These are phyloP conservation scores for Calonectria pseudoturangicola DNA, from an alignment of 2,329 filamentous ascomycete species.

Conservation along the genomic window DNA sequence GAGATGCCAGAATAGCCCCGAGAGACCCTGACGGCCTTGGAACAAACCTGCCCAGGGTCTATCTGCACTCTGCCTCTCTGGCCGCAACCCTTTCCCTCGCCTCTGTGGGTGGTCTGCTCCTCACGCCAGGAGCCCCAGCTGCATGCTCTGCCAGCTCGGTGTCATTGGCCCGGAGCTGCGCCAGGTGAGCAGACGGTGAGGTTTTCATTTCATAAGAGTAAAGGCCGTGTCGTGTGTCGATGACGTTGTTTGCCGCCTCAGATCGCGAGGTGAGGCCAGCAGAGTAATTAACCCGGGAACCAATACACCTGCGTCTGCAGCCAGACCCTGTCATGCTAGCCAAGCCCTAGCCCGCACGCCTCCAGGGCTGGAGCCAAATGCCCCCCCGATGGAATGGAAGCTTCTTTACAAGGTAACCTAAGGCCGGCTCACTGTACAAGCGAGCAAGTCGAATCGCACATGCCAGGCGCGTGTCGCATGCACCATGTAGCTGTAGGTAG, in stretches of 20 bases:
- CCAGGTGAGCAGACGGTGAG: constrained; percentile 45
- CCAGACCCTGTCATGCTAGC: constrained; percentile 29
- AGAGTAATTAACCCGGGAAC: constrained; percentile 21
- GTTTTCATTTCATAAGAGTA: constrained; percentile 39
- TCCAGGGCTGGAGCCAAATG: constrained; percentile 3
- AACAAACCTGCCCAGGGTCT: constrained; percentile 22
- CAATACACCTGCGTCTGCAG: constrained; percentile 29
- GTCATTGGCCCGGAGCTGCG: constrained; percentile 37
- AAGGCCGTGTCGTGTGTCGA: constrained; percentile 38
- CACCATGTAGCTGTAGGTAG: constrained; percentile 21
- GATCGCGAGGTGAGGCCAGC: constrained; percentile 28
- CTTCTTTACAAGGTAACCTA: constrained; percentile 31
- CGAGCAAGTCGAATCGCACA: constrained; percentile 33
- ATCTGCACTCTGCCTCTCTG: constrained; percentile 24
- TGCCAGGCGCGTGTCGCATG: constrained; percentile 19
- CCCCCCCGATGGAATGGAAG: constrained; percentile 27
- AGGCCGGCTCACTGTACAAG: constrained; percentile 26
- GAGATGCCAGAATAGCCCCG: constrained; percentile 27
- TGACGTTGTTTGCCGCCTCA: constrained; percentile 38
- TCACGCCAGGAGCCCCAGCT: constrained; percentile 50
- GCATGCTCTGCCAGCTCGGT: constrained; percentile 34
- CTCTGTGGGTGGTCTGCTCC: constrained; percentile 46
- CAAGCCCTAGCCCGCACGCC: constrained; percentile 23
- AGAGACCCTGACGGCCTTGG: constrained; percentile 29
- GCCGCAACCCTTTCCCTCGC: constrained; percentile 27